Conservation (phyloP, 495 filamentous ascomycete species). For the Penicillium goetzii region DNA sequence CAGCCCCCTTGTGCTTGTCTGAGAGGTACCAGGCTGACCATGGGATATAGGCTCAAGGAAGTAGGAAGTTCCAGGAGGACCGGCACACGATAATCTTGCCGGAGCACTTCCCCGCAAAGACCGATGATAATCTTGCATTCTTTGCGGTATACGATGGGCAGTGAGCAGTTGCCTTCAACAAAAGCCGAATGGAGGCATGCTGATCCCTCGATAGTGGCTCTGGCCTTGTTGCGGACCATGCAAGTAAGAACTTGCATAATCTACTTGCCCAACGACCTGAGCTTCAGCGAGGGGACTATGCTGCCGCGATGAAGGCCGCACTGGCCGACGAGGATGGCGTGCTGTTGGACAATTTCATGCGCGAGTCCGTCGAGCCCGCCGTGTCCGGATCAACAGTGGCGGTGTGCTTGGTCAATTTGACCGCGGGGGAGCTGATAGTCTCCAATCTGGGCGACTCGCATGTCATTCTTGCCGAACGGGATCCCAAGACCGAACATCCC, state of each 20-base stretch:
- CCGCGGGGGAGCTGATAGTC: constrained; percentile 39
- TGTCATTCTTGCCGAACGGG: constrained; percentile 41
- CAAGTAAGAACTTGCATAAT: constrained; percentile 34
- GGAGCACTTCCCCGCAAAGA: constrained; percentile 35
- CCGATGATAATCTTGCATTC: constrained; percentile 40
- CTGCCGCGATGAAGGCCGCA: constrained; percentile 39
- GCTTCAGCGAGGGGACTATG: constrained; percentile 37
- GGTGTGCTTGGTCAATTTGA: constrained; percentile 43
- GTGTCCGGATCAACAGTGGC: constrained; percentile 44
- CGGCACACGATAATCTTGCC: constrained; percentile 36
- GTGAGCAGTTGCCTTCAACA: constrained; percentile 29
- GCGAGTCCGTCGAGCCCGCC: constrained; percentile 32
- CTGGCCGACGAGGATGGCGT: constrained; percentile 45
- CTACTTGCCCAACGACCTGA: constrained; percentile 38
- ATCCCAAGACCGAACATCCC: constrained; percentile 34
- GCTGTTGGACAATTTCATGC: constrained; percentile 35
- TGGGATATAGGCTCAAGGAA: constrained; percentile 36
- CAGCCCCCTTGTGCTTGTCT: background rate
- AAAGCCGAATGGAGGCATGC: background rate
- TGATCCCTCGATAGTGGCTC: constrained; percentile 35
- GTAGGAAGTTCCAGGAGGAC: constrained; percentile 40
- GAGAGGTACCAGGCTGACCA: constrained; percentile 10
- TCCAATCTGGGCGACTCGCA: constrained; percentile 50
- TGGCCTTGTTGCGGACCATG: constrained; percentile 39
- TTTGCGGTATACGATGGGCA: constrained; percentile 50